Evolutionary conservation across 768 basidiomycete genomes (phyloP).

Genomic region (Phylloporus rhodoxanthus): DNA sequence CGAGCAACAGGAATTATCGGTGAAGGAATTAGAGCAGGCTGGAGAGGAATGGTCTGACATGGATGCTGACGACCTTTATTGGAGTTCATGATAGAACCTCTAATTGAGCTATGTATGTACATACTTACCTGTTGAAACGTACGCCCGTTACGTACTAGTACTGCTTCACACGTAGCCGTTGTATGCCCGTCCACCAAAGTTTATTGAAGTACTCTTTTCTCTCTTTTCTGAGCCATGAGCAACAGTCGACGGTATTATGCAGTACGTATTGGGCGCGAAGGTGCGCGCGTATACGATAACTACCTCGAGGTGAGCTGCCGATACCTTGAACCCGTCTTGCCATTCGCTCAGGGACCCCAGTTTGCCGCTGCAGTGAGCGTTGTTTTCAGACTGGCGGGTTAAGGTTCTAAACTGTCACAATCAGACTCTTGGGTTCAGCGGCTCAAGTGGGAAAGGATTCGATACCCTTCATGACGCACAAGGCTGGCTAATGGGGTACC

Average conservation of each 20-base stretch:
- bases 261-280: constrained; percentile 31
- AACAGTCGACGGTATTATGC: constrained; percentile 29
- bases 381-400: no score
- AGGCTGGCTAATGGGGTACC: constrained; percentile 18
- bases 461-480: constrained; percentile 26
- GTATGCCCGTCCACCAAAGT: background rate
- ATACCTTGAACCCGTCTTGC: background rate
- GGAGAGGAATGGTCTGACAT: constrained; percentile 22
- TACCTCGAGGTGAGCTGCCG: constrained; percentile 22
- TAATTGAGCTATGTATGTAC: no score
- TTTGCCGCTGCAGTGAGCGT: constrained; percentile 22
- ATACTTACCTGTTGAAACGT: no score
- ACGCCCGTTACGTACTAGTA: background rate
- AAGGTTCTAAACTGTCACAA: background rate
- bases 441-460: constrained; percentile 30
- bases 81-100: constrained; percentile 7
- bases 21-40: constrained; percentile 10
- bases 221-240: constrained; percentile 5
- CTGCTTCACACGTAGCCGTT: no score
- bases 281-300: constrained; percentile 29
- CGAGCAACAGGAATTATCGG: constrained; percentile 13
- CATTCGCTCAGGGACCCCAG: constrained; percentile 9
- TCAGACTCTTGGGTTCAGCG: constrained; percentile 28
- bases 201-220: no score
- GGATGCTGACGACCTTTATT: constrained; percentile 35